phyloP scores from a whole-genome alignment of 257 asterid species.

The Verbena officinalis region DNA sequence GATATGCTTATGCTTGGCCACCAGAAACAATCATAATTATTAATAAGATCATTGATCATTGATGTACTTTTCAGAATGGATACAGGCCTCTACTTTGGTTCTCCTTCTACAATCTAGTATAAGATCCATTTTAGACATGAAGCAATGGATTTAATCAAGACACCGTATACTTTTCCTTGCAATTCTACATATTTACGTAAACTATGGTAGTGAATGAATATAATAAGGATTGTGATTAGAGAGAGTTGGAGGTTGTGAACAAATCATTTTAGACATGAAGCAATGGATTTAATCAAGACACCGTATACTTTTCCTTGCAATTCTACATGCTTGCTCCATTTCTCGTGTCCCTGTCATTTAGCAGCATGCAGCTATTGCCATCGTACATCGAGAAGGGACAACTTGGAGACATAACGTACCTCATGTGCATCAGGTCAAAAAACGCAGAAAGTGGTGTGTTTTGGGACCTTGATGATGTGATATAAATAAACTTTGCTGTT shows the following conservation, averaged over 20 bases:
- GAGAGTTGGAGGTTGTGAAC: conserved; percentile 10
- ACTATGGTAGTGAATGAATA: conserved; percentile 3
- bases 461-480: no score
- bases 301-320: no score
- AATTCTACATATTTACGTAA: not conserved
- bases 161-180: not conserved
- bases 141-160: not conserved
- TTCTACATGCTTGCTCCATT: not conserved
- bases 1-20: conserved; percentile 1
- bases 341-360: no score
- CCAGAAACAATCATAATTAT: not conserved
- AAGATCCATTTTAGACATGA: not conserved
- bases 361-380: no score
- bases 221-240: not conserved
- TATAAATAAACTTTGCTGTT: no score
- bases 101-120: not conserved
- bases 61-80: not conserved
- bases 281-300: not conserved
- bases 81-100: conserved; percentile 7
- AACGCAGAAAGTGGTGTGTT: no score
- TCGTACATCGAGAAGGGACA: no score
- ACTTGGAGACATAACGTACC: no score
- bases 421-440: no score
- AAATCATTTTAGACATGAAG: no score
- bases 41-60: no score